Conservation (phyloP, 2,329 filamentous ascomycete species). For the Exutisphaerella laricina region DNA sequence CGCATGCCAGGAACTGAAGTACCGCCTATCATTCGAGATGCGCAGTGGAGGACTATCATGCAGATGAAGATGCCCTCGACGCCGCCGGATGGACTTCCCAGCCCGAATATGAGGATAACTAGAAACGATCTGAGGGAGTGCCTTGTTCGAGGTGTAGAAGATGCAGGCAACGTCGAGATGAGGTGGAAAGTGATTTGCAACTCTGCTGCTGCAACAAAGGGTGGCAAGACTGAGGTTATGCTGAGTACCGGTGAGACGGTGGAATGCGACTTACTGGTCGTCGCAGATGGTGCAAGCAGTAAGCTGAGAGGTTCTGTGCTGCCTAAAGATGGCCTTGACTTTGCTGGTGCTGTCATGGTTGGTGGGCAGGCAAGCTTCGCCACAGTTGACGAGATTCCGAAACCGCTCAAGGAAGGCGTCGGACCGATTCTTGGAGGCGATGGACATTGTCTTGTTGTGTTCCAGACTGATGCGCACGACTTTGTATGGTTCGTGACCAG, state of each 20-base stretch:
- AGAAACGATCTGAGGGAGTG: conserved; percentile 2
- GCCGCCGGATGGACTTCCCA: conserved; percentile 3
- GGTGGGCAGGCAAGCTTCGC: not conserved
- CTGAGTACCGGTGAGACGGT: conserved; percentile 1
- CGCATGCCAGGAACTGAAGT: conserved; percentile 1
- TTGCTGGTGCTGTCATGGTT: conserved; percentile 5
- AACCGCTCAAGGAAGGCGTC: not conserved
- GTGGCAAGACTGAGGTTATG: not conserved
- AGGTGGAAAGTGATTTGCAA: conserved; percentile 5
- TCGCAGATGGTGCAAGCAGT: conserved; percentile 11
- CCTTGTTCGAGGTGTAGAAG: not conserved
- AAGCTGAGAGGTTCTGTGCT: conserved; percentile 3
- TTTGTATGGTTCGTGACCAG: not conserved
- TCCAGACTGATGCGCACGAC: not conserved
- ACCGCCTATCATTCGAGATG: not conserved
- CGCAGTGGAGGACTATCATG: not conserved
- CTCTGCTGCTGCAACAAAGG: not conserved
- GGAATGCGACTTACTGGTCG: conserved; percentile 11
- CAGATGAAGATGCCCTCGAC: not conserved
- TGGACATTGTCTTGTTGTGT: not conserved
- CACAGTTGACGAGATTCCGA: not conserved
- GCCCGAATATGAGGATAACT: not conserved
- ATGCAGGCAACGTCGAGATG: not conserved
- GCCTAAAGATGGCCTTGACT: not conserved
- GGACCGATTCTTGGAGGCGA: not conserved